Evolutionary conservation across 768 basidiomycete species (phyloP), one percentile per base, ranked within the genome.

Genomic region (Nidularia pulvinata): DNA sequence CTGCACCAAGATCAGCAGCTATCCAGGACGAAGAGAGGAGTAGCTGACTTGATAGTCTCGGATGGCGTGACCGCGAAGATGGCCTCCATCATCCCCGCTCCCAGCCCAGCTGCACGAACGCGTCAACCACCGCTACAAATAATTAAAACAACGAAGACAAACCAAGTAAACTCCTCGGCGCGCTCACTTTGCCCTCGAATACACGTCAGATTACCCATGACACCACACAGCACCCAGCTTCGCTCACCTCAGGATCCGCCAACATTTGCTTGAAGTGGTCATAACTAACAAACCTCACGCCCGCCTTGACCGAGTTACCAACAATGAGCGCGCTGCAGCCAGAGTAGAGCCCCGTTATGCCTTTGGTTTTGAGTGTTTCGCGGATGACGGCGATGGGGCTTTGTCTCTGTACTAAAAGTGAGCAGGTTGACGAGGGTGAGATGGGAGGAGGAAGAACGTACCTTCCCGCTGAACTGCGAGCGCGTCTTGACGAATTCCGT

Each of bases 21-120:
- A 44, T n/a, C 11, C 43, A 43, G 11, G 48, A 19, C n/a, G 30
- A 52, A 13, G 35, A 22, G 7, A 1, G 51, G 11, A 16, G 39
- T 33, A 1, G 70, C 90, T 42, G 47, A 95, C 96, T 99, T 99
- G 78, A 98, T 97, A 0, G 96, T 98, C 69, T 99, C 96, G 10
- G 93, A 95, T 2, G 96, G 96, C 0, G 96, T 98, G 3, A 99
- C 96, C 1, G 96, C 96, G 52, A 98, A 84, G 19, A 98, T 66
- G 1, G 96, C 93, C 69, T 98, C 96, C 62, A 78, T 88, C 85
- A 94, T 84, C 3, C 96, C 96, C 2, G 96, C 96, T 33, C 89
- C 88, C 9, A 92, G 72, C 33, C 91, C 90, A 55, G 91, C 90
- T 85, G 61, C 7, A 36, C 25, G 49, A 39, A 44, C 6, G 13